A percentile compares a stretch with the other conserved stretches of the same genome.
Evolutionary conservation across 768 basidiomycete genomes (phyloP).

Genomic region (Daedalea quercina): DNA sequence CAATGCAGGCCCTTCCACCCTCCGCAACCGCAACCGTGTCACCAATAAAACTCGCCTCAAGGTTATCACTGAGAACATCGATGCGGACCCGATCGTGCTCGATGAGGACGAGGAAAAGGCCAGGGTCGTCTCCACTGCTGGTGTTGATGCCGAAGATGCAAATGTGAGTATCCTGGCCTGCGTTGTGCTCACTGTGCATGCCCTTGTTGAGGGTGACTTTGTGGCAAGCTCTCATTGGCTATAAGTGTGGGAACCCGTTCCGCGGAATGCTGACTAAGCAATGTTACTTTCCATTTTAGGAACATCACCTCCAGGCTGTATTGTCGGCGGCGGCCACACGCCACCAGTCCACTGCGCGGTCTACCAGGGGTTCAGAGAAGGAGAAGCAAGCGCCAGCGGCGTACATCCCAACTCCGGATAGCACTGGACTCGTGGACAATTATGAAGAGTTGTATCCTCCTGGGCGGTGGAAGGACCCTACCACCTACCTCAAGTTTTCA

Average conservation of each 20-base stretch:
- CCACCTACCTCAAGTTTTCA: constrained; percentile 73
- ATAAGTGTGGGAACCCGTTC: constrained; percentile 33
- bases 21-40: constrained; percentile 84
- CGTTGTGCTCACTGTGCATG: constrained; percentile 28
- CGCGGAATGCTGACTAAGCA: constrained; percentile 49
- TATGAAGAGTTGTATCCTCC: constrained; percentile 73
- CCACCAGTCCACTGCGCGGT: constrained; percentile 29
- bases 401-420: constrained; percentile 91
- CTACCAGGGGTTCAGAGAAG: constrained; percentile 32
- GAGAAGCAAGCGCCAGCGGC: constrained; percentile 43
- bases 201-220: constrained; percentile 27
- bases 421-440: constrained; percentile 71
- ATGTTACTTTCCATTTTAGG: constrained; percentile 28
- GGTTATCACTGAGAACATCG: constrained; percentile 76
- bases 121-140: constrained; percentile 71
- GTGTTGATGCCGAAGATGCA: constrained; percentile 90
- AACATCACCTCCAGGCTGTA: constrained; percentile 53
- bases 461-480: constrained; percentile 68
- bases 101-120: constrained; percentile 87
- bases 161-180: constrained; percentile 57
- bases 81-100: constrained; percentile 71
- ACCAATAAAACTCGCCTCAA: constrained; percentile 89
- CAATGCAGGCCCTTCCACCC: constrained; percentile 68
- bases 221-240: constrained; percentile 28
- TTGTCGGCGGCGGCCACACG: constrained; percentile 48